phyloP scores from a whole-genome alignment of 176 grass and related monocot species.

The Zea luxurians region DNA sequence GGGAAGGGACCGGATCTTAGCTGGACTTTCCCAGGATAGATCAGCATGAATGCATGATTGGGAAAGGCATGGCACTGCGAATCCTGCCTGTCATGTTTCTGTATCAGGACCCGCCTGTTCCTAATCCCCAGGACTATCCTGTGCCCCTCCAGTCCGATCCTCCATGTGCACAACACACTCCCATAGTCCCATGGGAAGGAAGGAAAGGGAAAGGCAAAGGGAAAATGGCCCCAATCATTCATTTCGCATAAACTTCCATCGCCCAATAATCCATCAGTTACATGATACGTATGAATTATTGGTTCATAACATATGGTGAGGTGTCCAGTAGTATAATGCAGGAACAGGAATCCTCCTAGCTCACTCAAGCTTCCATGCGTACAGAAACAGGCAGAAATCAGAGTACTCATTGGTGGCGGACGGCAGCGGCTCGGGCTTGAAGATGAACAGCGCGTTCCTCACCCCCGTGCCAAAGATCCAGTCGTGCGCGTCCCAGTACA shows the following conservation, averaged over 20 bases:
- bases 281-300: constrained; percentile 44
- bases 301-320: constrained; percentile 39
- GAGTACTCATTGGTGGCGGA: constrained; percentile 24
- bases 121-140: constrained; percentile 51
- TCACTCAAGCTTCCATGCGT: constrained; percentile 93
- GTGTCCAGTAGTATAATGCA: constrained; percentile 18
- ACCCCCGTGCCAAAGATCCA: constrained; percentile 81
- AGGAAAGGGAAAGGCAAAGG: constrained; percentile 5
- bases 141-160: constrained; percentile 46
- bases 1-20: constrained; percentile 39
- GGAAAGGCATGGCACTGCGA: constrained; percentile 35
- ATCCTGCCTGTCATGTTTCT: constrained; percentile 51
- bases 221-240: constrained; percentile 23
- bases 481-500: constrained; percentile 90
- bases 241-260: constrained; percentile 3
- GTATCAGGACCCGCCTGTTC: constrained; percentile 53
- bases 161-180: constrained; percentile 43
- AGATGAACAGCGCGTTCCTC: constrained; percentile 90
- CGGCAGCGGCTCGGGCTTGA: constrained; percentile 56
- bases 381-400: constrained; percentile 80
- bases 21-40: constrained; percentile 52
- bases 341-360: constrained; percentile 19
- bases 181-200: neutral
- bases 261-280: constrained; percentile 31
- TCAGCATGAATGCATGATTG: constrained; percentile 49